Evolutionary conservation across 1,284 basidiomycete genomes (phyloP).

Genomic region (Leccinum huronense): DNA sequence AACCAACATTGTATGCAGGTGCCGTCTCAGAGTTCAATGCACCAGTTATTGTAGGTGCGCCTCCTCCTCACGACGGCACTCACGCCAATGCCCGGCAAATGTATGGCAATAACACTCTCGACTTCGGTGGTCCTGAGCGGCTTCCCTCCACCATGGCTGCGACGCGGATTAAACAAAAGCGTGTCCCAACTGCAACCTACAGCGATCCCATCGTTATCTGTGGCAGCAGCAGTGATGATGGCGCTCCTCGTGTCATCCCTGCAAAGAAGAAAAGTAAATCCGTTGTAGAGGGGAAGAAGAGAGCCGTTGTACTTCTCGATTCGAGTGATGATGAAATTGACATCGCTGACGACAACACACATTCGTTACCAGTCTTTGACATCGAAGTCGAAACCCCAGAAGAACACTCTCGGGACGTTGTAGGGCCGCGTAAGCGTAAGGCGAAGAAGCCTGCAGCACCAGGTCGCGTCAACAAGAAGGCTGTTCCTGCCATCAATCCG

Average conservation of each 20-base stretch:
- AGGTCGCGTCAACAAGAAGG: background rate
- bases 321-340: background rate
- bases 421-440: background rate
- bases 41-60: constrained; percentile 2
- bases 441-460: background rate
- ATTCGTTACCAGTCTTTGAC: background rate
- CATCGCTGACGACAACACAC: background rate
- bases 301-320: background rate
- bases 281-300: background rate
- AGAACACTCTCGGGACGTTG: background rate
- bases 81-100: constrained; percentile 5
- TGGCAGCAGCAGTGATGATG: constrained; percentile 4
- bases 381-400: background rate
- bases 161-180: constrained; percentile 4
- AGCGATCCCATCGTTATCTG: background rate
- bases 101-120: constrained; percentile 4
- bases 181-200: background rate
- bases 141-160: background rate
- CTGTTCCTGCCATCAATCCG: background rate
- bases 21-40: background rate
- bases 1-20: background rate
- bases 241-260: background rate
- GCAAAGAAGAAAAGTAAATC: background rate
- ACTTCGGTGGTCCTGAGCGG: background rate
- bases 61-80: background rate